These are phyloP conservation scores for Aquilaria malaccensis DNA, from an alignment of 345 rosid species.

Conservation along the genomic window DNA sequence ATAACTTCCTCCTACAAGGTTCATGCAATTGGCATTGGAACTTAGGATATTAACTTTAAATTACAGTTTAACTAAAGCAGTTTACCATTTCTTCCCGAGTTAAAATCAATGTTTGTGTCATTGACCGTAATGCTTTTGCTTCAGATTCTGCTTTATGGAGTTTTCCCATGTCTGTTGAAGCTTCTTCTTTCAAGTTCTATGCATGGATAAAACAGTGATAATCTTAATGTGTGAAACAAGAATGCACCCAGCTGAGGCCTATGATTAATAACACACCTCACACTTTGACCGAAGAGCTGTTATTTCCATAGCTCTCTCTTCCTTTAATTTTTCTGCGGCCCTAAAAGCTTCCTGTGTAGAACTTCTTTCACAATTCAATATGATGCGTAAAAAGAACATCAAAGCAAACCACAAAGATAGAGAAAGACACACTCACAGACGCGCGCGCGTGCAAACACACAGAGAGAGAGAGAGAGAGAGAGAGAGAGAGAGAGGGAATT, in stretches of 20 bases:
- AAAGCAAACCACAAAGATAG: neutral
- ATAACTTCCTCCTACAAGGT: constrained; percentile 89
- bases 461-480: neutral
- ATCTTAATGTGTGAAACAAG: constrained; percentile 17
- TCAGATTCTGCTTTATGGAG: constrained; percentile 85
- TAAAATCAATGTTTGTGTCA: constrained; percentile 94
- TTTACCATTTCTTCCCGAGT: constrained; percentile 91
- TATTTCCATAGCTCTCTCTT: constrained; percentile 70
- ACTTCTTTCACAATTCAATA: constrained; percentile 10
- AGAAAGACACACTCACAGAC: neutral
- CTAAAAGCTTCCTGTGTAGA: constrained; percentile 76
- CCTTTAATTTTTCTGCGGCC: constrained; percentile 68
- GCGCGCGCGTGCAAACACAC: no score
- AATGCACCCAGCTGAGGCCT: constrained; percentile 8
- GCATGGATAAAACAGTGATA: constrained; percentile 8
- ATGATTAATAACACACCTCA: constrained; percentile 47
- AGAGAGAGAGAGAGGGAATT: neutral
- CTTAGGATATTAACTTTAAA: constrained; percentile 15
- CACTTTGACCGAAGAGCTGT: constrained; percentile 63
- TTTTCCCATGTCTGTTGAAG: constrained; percentile 53
- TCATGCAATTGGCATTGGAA: constrained; percentile 14
- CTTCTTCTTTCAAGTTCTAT: constrained; percentile 71
- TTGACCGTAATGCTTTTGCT: constrained; percentile 65
- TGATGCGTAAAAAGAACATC: neutral
- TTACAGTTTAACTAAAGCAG: constrained; percentile 11